Base-by-base conservation (phyloP, 345 rosid species). In the Hibiscus trionum region DNA sequence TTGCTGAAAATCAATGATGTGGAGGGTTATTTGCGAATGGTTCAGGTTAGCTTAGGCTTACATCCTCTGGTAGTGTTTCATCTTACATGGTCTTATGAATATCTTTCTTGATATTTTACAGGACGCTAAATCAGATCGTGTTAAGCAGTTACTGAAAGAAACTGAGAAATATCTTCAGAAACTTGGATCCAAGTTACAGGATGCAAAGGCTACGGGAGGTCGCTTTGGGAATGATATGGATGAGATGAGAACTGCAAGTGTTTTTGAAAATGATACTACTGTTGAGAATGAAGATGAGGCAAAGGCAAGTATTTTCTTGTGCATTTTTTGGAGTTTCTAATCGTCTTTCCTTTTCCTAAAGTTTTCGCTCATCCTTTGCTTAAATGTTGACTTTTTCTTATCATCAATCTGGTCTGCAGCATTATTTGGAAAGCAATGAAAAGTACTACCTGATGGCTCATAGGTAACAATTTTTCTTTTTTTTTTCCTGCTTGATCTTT, bases 81-180 rank as follows among this genome's bases (percentile, higher is more conserved):
- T 65, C 71, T 60, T 72, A 57, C 35, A 63, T 67, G 50, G 63
- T 75, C 62, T 75, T 10, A 57, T 71, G 71, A 50, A 46, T 59
- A 5, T 44, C 7, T 14, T 52, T 44, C 58, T 70, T 55, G 66
- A 71, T 35, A 50, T 64, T 63, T 5, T 49, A 4, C 69, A 93
- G 98, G 97, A 93, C 85, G 95, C 94, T 57, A 93, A 93, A 79
- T 93, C 98, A 66, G 98, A 90, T 76, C 91, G 97, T 70, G 98
- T 93, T 16, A 90, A 83, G 85, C 93, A 93, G 78, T 80, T 93
- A 42, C 84, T 93, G 73, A 93, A 86, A 79, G 98, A 89, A 83
- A 93, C 98, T 11, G 96, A 93, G 84, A 93, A 90, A 73, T 93
- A 93, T 80, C 96, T 93, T 74, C 90, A 85, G 74, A 90, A 93